Base-by-base conservation (phyloP, 73 alveolate genomes). In the Paramecium sonneborni region DNA sequence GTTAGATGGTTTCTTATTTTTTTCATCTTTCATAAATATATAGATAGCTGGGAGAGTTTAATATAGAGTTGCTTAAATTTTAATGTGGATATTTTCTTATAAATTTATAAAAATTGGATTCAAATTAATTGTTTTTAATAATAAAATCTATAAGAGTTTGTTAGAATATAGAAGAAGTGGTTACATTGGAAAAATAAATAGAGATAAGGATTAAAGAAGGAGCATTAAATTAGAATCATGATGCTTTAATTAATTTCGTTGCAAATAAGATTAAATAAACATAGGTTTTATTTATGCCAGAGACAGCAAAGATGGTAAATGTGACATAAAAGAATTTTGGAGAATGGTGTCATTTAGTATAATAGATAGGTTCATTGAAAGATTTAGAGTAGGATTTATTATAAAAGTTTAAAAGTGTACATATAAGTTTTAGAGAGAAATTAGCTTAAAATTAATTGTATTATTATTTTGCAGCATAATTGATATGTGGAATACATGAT, bases 281-380 rank as follows among this genome's bases (percentile, higher is more conserved):
- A 0, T 37, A 72, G 15, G 57, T 32, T 12, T 37, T 35, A 35
- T 72, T 34, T 72, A 72, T 72, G 86, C 86, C 86, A 12, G 57
- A 38, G 12, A 18, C 34, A 5, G 57, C 57, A n/a, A 21, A 34
- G 1, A 38, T 10, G 6, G 86, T 37, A 1, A 34, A 0, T 12
- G 86, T 72, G 6, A 38, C 55, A 11, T 32, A 72, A 11, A 72
- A 35, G 15, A 72, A 32, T 37, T 72, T 72, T 37, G 86, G 86
- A 72, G 86, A 72, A 6, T 72, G 86, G 86, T 72, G 86, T 72
- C 57, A 72, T 21, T 35, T 72, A 35, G 15, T 72, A 6, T 14
- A 30, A 72, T 35, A 38, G 11, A 35, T 35, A 34, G 86, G 86
- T 2, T 5, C 35, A 20, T 7, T 72, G 12, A 38, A 37, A 35